Base-by-base conservation (phyloP, 495 filamentous ascomycete genomes). In the Penicillium roqueforti region DNA sequence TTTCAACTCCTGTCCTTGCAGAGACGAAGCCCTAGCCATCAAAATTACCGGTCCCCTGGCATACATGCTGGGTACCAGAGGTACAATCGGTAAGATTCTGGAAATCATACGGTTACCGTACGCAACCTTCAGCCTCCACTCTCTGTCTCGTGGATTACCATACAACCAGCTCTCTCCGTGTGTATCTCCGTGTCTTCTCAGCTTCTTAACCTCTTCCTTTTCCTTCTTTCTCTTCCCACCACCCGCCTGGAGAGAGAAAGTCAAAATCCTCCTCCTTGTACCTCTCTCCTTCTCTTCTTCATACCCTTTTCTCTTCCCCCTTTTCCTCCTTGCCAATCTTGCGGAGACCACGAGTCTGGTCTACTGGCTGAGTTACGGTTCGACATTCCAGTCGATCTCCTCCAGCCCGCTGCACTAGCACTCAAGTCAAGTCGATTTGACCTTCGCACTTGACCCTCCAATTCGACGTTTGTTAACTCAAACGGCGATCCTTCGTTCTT, bases 311-410 rank as follows among this genome's bases (percentile, higher is more conserved):
- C 76, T 80, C 75, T 76, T 71, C 78, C 72, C 74, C 77, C 75
- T 77, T 75, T 77, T 70, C 61, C 67, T 74, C 70, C 77, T 77
- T 78, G 78, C 67, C 78, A 79, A 80, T 74, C 28, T 67, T 63
- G 66, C 59, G 70, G 73, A 75, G 72, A 70, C 68, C 62, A 62
- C 62, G 70, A 75, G 68, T 67, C 67, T 68, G 63, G 66, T 71
- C 65, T 64, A 51, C 63, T 57, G 55, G 39, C 47, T 52, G 57
- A 55, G 45, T 32, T 34, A 43, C 36, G 31, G 10, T 50, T 50
- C 47, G 36, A 49, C 58, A 53, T 74, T 63, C 65, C 69, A 71
- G 69, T 73, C 57, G 44, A 69, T 55, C 52, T 63, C 53, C 53
- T 63, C 63, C 54, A 53, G 55, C 56, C 63, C 52, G 63, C 49